Evolutionary conservation across 306 rosid species (phyloP).

Genomic region (Nissolia schottii): DNA sequence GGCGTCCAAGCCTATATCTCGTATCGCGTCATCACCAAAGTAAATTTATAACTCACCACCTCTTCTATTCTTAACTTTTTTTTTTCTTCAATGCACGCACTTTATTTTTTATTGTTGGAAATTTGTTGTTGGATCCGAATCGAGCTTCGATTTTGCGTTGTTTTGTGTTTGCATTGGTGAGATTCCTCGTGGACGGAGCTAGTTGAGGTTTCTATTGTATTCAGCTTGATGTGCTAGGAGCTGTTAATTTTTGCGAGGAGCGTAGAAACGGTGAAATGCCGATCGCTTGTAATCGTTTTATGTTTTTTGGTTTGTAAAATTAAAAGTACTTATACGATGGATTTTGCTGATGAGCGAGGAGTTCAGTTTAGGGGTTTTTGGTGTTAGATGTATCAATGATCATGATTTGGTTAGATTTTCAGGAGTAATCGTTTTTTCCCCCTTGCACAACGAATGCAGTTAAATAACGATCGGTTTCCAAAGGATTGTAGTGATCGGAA

Average conservation of each 20-base stretch:
- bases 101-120: background rate
- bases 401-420: background rate
- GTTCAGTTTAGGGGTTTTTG: conserved; percentile 5
- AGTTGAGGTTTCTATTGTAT: background rate
- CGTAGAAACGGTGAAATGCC: background rate
- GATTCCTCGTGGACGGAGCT: background rate
- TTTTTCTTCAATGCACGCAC: background rate
- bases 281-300: background rate
- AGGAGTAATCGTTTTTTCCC: background rate
- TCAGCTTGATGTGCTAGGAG: background rate
- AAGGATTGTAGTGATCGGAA: background rate
- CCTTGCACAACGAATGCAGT: background rate
- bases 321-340: background rate
- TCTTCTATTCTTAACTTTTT: background rate
- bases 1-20: conserved; percentile 98
- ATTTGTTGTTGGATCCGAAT: background rate
- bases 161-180: background rate
- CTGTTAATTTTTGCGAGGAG: background rate
- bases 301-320: background rate
- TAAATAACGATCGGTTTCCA: background rate
- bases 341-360: background rate
- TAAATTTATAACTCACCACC: conserved; percentile 2
- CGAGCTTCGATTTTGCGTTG: conserved; percentile 12
- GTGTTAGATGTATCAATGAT: background rate
- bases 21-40: conserved; percentile 91